These are phyloP conservation scores for Zoysia pacifica DNA, from an alignment of 176 grass and related monocot genomes.

Conservation along the genomic window DNA sequence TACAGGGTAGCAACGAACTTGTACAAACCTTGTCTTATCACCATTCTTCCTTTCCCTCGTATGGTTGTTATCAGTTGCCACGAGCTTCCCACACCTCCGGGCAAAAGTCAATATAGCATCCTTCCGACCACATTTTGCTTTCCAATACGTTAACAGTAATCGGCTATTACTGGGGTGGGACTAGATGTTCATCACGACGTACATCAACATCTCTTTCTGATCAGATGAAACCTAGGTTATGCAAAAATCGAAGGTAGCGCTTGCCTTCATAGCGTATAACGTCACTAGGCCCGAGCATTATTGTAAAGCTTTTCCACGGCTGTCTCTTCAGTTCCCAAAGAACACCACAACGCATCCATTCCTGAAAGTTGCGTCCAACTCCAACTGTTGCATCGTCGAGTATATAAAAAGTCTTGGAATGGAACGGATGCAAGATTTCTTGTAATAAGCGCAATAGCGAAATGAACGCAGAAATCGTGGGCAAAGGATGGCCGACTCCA, in stretches of 20 bases:
- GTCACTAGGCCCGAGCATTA: background rate
- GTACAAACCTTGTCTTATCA: background rate
- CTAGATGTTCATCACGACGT: no score
- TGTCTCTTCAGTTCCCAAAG: background rate
- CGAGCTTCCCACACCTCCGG: background rate
- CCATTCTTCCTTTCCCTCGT: background rate
- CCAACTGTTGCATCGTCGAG: background rate
- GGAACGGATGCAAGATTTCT: background rate
- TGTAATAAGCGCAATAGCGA: background rate
- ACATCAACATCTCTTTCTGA: background rate
- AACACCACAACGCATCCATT: slow-evolving; percentile 23
- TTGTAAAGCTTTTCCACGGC: background rate
- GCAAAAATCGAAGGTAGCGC: background rate
- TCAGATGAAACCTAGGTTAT: background rate
- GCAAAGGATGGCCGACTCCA: background rate
- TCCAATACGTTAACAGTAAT: background rate
- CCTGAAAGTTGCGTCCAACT: background rate
- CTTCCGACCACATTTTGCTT: background rate
- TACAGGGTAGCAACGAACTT: background rate
- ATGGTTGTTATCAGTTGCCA: slow-evolving; percentile 18
- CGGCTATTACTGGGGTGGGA: no score
- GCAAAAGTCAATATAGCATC: background rate
- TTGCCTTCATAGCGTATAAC: background rate
- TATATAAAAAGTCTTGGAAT: slow-evolving; percentile 13
- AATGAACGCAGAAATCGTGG: slow-evolving; percentile 22